Base-by-base conservation (phyloP, 257 asterid species). In the Salvia rosmarinus region DNA sequence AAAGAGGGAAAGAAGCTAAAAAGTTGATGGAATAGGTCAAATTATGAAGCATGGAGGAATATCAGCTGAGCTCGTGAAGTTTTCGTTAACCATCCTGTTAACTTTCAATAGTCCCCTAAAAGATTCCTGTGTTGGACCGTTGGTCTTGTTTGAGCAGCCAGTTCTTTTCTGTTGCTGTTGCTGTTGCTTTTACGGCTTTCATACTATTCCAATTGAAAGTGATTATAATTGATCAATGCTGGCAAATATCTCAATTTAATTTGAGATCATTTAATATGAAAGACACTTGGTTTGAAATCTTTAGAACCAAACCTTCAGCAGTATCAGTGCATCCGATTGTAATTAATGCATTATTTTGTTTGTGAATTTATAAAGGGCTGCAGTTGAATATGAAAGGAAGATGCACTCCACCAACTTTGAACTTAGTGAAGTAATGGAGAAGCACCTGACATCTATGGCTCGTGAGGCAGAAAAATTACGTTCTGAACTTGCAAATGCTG, bases 381-480 rank as follows among this genome's bases (percentile, higher is more conserved):
- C 98, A 6, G 74, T 90, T 82, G 93, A 92, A 39, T 73, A 83
- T 58, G 97, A 92, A 82, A 87, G 80, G 78, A 84, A 83, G 87
- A 83, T 87, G 90, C 84, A 60, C 2, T 68, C 78, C 34, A 70
- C 23, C 35, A 83, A 88, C 87, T 81, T 64, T 63, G 86, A 79
- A 67, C 80, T 81, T 34, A 77, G 84, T 79, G 95, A 82, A 19
- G 82, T 76, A 64, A 85, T 94, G 96, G 96, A 89, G 86, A 84
- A 89, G 71, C 87, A 84, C 67, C 67, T 85, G 83, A 57, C 62
- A n/a, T 72, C 88, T 40, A 16, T 87, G 86, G 80, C 91, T 51
- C 79, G 49, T 68, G 97, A 90, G 78, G 80, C 88, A 21, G 89
- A 94, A 54, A 82, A 82, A 34, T 74, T 94, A 46, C 90, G 75